A percentile compares a stretch with the other conserved stretches of the same genome.
Conservation (phyloP, 163 green algal genomes). For the Scenedesmus sp. region DNA sequence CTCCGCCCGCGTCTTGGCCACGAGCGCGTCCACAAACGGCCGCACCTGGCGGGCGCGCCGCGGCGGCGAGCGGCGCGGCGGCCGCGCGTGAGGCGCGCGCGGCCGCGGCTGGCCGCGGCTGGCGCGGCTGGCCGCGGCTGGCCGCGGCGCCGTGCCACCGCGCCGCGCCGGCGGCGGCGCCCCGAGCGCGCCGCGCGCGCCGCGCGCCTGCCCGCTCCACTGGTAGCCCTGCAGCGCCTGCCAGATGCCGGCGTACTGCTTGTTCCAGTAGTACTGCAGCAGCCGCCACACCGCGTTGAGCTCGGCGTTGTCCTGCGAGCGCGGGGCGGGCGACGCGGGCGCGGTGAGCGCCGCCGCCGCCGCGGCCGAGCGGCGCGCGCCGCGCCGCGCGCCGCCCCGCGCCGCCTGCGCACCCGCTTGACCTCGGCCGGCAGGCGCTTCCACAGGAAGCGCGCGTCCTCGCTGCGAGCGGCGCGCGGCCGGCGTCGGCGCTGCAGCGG, state of each 20-base stretch:
- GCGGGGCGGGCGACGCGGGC: not conserved
- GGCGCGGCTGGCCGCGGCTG: not conserved
- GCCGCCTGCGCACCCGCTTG: slow-evolving; percentile 37
- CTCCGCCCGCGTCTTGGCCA: slow-evolving; percentile 44
- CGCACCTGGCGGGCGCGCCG: slow-evolving; percentile 23
- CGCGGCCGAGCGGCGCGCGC: not conserved
- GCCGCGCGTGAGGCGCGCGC: no score
- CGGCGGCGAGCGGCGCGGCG: not conserved
- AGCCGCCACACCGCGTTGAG: slow-evolving; percentile 55
- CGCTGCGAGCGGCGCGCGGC: slow-evolving; percentile 39
- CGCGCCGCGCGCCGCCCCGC: not conserved
- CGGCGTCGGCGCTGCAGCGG: not conserved
- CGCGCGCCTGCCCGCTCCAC: slow-evolving; percentile 48
- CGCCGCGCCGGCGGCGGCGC: no score
- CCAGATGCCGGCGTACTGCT: slow-evolving; percentile 56
- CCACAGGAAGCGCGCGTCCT: slow-evolving; percentile 62
- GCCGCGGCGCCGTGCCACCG: no score
- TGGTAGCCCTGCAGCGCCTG: slow-evolving; percentile 53
- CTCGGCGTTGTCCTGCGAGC: slow-evolving; percentile 54
- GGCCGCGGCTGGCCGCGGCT: not conserved
- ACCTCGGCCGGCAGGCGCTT: slow-evolving; percentile 56
- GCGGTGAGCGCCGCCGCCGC: not conserved
- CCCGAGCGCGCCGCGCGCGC: not conserved
- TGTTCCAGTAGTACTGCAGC: slow-evolving; percentile 56
- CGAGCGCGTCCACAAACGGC: slow-evolving; percentile 50